Percentiles rank a stretch among this genome's conserved stretches.
phyloP scores from a whole-genome alignment of 257 asterid genomes.

The Fraxinus quadrangulata region DNA sequence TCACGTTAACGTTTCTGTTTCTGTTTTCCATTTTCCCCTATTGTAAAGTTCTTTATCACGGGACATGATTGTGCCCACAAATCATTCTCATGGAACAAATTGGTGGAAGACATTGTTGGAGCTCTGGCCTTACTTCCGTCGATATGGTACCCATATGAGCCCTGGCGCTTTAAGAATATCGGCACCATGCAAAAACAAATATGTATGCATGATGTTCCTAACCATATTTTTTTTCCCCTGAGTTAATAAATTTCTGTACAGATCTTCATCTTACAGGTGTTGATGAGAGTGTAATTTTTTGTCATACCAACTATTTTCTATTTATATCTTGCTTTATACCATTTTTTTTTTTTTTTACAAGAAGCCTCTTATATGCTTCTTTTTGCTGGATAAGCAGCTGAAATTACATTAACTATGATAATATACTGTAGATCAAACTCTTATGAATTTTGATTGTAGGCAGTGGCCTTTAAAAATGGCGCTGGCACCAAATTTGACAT shows the following conservation, averaged over 20 bases:
- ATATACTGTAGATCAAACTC: neutral
- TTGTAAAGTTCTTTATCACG: slow-evolving; percentile 87
- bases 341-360: neutral
- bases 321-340: slow-evolving; percentile 11
- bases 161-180: slow-evolving; percentile 96
- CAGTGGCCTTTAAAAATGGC: neutral
- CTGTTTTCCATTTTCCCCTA: slow-evolving; percentile 26
- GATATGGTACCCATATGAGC: slow-evolving; percentile 79
- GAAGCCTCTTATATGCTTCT: neutral
- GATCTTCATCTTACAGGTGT: neutral
- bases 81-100: slow-evolving; percentile 85
- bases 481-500: neutral
- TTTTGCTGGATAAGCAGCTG: neutral
- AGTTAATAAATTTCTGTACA: neutral
- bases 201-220: slow-evolving; percentile 60
- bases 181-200: slow-evolving; percentile 95
- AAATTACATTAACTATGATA: neutral
- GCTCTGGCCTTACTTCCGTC: slow-evolving; percentile 90
- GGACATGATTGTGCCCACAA: slow-evolving; percentile 99
- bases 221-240: neutral
- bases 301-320: neutral
- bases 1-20: slow-evolving; percentile 18
- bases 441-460: neutral
- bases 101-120: slow-evolving; percentile 90
- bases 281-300: neutral